Evolutionary conservation across 352 stramenopile species (phyloP).

Genomic region (Globisporangium abappressorium): DNA sequence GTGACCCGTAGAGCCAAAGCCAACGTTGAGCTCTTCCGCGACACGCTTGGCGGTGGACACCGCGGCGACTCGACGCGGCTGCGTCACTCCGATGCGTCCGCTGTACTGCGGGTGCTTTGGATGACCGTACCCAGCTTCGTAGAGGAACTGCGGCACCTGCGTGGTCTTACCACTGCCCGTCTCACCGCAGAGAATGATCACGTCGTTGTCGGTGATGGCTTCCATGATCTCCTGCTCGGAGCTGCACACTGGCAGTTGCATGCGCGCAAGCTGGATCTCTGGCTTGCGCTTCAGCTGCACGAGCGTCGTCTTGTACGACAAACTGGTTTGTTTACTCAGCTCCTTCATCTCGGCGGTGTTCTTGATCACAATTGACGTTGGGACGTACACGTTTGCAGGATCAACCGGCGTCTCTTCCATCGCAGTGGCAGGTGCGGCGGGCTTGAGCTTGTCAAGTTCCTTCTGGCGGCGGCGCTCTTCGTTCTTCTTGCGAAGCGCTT

Average conservation of each 20-base stretch:
- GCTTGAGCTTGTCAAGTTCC: slow-evolving; percentile 22
- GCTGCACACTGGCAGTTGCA: slow-evolving; percentile 95
- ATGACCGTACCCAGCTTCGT: slow-evolving; percentile 91
- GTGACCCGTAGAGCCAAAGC: slow-evolving; percentile 59
- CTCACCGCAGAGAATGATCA: slow-evolving; percentile 98
- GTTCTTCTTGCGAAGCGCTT: slow-evolving; percentile 76
- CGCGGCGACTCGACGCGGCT: slow-evolving; percentile 97
- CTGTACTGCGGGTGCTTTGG: slow-evolving; percentile 47
- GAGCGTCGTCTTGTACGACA: slow-evolving; percentile 69
- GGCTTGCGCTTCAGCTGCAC: slow-evolving; percentile 75
- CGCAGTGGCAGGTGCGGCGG: slow-evolving; percentile 3
- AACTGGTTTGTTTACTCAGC: slow-evolving; percentile 41
- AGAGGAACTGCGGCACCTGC: slow-evolving; percentile 98
- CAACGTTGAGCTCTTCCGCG: slow-evolving; percentile 94
- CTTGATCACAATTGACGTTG: slow-evolving; percentile 68
- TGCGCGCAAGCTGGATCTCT: slow-evolving; percentile 88
- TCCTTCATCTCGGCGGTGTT: slow-evolving; percentile 54
- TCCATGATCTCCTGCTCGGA: slow-evolving; percentile 99
- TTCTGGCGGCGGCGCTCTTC: slow-evolving; percentile 60
- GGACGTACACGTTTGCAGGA: slow-evolving; percentile 51
- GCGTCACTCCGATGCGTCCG: slow-evolving; percentile 93
- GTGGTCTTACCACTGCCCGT: slow-evolving; percentile 98
- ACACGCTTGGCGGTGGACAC: slow-evolving; percentile 98
- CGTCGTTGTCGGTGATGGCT: slow-evolving; percentile 92
- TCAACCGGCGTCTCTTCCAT: slow-evolving; percentile 27